Percentiles rank a stretch among this genome's conserved stretches.
Evolutionary conservation across 805 yeast species (phyloP).

Genomic region (Allodekkera sacchari): DNA sequence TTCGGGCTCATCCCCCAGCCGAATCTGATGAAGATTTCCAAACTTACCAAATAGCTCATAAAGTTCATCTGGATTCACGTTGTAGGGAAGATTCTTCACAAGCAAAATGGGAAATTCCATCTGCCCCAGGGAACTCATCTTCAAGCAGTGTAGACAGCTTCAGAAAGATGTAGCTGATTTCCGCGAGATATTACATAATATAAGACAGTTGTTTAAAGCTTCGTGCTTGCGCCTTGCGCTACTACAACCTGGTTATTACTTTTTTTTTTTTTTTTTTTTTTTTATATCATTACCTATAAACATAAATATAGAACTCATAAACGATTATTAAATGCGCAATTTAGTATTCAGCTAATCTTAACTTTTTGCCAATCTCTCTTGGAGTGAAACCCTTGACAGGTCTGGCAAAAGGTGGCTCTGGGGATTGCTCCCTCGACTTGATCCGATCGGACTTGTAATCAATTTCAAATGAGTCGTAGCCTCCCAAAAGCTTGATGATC

Average conservation of each 20-base stretch:
- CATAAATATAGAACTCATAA: neutral
- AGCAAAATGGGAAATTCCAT: slow-evolving; percentile 30
- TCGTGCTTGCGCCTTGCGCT: too few species aligned
- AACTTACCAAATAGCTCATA: slow-evolving; percentile 45
- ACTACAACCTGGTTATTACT: too few species aligned
- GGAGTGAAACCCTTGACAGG: slow-evolving; percentile 18
- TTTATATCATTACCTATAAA: too few species aligned
- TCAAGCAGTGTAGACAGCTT: too few species aligned
- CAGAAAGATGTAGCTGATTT: too few species aligned
- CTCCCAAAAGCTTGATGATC: slow-evolving; percentile 49
- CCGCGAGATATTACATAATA: too few species aligned
- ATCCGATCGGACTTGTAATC: slow-evolving; percentile 41
- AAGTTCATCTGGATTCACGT: slow-evolving; percentile 35
- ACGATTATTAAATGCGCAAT: neutral
- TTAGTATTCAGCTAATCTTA: slow-evolving; percentile 55
- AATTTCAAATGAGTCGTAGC: slow-evolving; percentile 79
- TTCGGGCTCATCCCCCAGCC: slow-evolving; percentile 31
- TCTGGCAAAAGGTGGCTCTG: slow-evolving; percentile 37
- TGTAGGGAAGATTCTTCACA: slow-evolving; percentile 53
- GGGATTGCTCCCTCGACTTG: slow-evolving; percentile 51
- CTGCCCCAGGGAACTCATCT: too few species aligned
- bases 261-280: too few species aligned
- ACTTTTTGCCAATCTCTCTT: slow-evolving; percentile 56
- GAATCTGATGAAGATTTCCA: slow-evolving; percentile 49
- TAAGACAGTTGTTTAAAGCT: too few species aligned